These are phyloP conservation scores for Beauveria scarabaeidicola DNA, from an alignment of 2,329 filamentous ascomycete species.

Conservation along the genomic window DNA sequence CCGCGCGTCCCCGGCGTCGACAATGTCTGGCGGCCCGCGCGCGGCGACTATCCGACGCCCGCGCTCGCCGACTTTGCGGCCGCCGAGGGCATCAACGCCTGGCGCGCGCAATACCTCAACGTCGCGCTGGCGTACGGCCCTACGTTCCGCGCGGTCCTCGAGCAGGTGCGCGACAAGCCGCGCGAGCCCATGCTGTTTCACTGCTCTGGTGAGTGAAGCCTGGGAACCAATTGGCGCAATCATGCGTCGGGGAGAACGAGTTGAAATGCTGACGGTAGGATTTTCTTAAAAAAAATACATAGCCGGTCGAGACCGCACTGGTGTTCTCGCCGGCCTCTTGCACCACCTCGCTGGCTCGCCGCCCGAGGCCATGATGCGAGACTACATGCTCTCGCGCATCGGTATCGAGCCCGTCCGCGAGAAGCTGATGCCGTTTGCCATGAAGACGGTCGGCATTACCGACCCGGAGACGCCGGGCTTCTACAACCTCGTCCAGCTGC, in stretches of 20 bases:
- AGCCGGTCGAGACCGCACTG: conserved; percentile 49
- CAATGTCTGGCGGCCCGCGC: conserved; percentile 34
- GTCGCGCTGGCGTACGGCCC: conserved; percentile 34
- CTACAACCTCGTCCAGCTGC: conserved; percentile 37
- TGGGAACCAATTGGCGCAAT: too few relatives aligned
- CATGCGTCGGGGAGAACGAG: background rate
- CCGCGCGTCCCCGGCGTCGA: conserved; percentile 36
- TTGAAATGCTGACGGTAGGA: background rate
- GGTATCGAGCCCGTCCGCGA: conserved; percentile 43
- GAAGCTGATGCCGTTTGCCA: conserved; percentile 35
- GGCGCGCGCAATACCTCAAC: conserved; percentile 38
- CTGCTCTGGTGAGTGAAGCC: conserved; percentile 38
- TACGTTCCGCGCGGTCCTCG: conserved; percentile 35
- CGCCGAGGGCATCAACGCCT: conserved; percentile 36
- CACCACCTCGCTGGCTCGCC: conserved; percentile 40
- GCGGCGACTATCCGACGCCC: conserved; percentile 27
- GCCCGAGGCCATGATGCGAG: conserved; percentile 32
- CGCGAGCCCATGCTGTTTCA: conserved; percentile 41
- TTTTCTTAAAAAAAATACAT: background rate
- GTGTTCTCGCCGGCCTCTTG: conserved; percentile 42
- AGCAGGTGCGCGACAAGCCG: conserved; percentile 38
- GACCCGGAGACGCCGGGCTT: conserved; percentile 38
- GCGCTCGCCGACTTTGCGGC: conserved; percentile 34
- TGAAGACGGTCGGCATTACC: conserved; percentile 27
- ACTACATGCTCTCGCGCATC: conserved; percentile 47